These are phyloP conservation scores for Solanum stenotomum DNA, from an alignment of 257 asterid species.

Conservation along the genomic window DNA sequence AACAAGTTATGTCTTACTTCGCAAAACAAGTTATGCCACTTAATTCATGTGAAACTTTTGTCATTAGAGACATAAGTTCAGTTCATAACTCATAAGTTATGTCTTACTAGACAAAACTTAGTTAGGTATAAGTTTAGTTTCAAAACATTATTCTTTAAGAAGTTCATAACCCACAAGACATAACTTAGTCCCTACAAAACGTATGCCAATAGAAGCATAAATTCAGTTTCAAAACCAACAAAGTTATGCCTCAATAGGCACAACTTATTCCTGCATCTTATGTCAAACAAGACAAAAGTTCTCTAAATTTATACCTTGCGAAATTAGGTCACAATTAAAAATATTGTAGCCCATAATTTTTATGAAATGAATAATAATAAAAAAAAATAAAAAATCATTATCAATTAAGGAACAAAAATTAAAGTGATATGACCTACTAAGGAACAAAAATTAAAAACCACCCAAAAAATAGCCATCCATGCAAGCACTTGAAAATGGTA, in stretches of 20 bases:
- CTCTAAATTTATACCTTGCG: too few relatives aligned
- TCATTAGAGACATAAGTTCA: neutral
- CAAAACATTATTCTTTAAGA: neutral
- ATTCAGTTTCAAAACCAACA: too few relatives aligned
- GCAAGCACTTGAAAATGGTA: too few relatives aligned
- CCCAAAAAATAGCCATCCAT: too few relatives aligned
- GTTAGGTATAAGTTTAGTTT: neutral
- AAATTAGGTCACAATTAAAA: neutral
- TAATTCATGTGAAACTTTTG: neutral
- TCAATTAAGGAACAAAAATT: too few relatives aligned
- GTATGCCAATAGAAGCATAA: neutral
- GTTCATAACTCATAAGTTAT: neutral
- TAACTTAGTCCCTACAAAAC: neutral
- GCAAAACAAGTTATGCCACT: neutral
- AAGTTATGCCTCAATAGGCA: neutral
- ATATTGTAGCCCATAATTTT: neutral
- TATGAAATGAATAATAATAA: too few relatives aligned
- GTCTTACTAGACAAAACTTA: neutral
- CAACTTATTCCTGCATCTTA: too few relatives aligned
- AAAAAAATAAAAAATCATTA: too few relatives aligned
- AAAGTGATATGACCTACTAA: too few relatives aligned
- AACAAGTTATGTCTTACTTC: neutral
- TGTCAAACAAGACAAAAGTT: neutral
- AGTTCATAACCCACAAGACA: neutral
- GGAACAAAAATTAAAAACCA: too few relatives aligned